These are phyloP conservation scores for Avena insularis DNA, from an alignment of 176 grass and related monocot species.

Conservation along the genomic window DNA sequence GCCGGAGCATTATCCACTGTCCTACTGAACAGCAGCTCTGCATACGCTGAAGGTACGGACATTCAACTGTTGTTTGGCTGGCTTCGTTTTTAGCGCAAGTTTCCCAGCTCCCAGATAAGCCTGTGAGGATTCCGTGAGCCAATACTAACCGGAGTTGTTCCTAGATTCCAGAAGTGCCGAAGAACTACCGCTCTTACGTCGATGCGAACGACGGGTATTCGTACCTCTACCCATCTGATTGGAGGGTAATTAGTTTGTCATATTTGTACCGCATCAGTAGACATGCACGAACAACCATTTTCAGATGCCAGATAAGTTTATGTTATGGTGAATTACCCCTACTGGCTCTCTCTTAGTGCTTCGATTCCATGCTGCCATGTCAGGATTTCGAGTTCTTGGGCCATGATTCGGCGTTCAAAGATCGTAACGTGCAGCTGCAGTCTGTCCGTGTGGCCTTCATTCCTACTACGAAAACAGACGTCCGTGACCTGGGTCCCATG, in stretches of 20 bases:
- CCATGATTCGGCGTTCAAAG: constrained; percentile 95
- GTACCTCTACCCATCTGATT: constrained; percentile 85
- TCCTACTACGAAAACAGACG: constrained; percentile 82
- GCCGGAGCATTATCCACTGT: constrained; percentile 61
- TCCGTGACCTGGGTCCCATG: constrained; percentile 89
- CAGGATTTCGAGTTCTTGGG: constrained; percentile 95
- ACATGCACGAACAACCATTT: constrained; percentile 2
- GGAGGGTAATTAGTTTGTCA: constrained; percentile 65
- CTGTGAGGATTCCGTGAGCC: constrained; percentile 8
- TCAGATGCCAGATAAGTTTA: not conserved
- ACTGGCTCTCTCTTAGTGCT: not conserved
- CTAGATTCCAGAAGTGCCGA: constrained; percentile 69
- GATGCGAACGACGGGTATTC: constrained; percentile 85
- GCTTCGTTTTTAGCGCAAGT: not conserved
- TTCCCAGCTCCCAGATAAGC: not conserved
- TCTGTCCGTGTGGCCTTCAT: constrained; percentile 81
- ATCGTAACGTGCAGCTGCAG: constrained; percentile 72
- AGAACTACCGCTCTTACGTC: constrained; percentile 78
- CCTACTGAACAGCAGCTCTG: constrained; percentile 45
- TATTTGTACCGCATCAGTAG: not conserved
- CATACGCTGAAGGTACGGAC: constrained; percentile 76
- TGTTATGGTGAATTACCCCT: not conserved
- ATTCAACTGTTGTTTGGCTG: not conserved
- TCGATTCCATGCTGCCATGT: not conserved
- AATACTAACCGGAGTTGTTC: constrained; percentile 43